These are phyloP conservation scores for Penicillium longicatenatum DNA, from an alignment of 495 filamentous ascomycete species.

Conservation along the genomic window DNA sequence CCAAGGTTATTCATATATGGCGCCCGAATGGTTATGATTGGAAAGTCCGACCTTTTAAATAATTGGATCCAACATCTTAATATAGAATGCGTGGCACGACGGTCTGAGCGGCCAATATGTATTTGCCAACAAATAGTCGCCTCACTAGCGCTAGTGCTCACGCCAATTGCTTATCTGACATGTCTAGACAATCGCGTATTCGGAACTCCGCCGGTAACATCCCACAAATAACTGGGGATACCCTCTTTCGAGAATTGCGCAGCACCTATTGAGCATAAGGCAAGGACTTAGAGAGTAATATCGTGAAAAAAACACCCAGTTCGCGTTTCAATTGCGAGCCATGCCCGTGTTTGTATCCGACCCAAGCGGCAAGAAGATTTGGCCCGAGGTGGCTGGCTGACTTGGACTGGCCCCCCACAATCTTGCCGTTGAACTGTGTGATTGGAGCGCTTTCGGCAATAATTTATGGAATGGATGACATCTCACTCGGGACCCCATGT, in stretches of 20 bases:
- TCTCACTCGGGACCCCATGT: no score
- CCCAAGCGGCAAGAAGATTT: no score
- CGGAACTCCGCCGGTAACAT: not conserved
- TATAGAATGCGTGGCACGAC: not conserved
- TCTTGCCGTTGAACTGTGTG: not conserved
- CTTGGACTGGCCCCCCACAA: not conserved
- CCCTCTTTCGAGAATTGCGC: no score
- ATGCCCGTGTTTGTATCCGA: no score
- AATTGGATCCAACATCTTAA: not conserved
- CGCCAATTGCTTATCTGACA: not conserved
- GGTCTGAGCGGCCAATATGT: not conserved
- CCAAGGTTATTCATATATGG: no score
- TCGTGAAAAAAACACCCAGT: not conserved
- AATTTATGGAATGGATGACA: not conserved
- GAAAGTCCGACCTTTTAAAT: no score
- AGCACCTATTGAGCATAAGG: no score
- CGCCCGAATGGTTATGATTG: no score
- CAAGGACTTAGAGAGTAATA: no score
- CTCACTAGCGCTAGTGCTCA: not conserved
- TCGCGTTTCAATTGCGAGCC: not conserved
- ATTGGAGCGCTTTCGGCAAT: not conserved
- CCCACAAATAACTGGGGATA: no score
- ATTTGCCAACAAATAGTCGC: not conserved
- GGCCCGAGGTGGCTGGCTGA: not conserved
- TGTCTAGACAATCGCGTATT: not conserved